Base-by-base conservation (phyloP, 345 rosid genomes). In the Chamaenerion angustifolium region DNA sequence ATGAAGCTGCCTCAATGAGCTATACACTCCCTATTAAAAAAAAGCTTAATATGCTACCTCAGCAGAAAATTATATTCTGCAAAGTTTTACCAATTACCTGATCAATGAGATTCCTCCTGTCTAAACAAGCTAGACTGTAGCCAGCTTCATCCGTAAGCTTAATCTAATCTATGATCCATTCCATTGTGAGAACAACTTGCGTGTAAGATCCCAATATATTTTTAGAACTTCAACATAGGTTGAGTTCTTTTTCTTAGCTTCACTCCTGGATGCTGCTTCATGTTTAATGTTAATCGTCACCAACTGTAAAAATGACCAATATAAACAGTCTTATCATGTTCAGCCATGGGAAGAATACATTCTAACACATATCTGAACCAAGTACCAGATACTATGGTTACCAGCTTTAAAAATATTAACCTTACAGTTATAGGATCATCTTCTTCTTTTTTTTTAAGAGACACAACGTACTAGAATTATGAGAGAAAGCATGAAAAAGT, bases 121-220 rank as follows among this genome's bases (percentile, higher is more conserved):
- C 67, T 56, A 92, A 70, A 64, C 54, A 52, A 13, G 95, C 93
- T 58, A 55, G 66, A 56, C 45, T 69, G 61, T 87, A 64, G 56
- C 68, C 59, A 45, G 58, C 52, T 54, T 84, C 82, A 65, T 92
- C 83, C 15, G 98, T 92, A 52, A 92, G 85, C 69, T 87, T 92
- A 70, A 92, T 87, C 61, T 83, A 93, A 74, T 92, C 89, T 35
- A 96, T 78, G 56, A 92, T 53, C 98, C 98, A 92, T 65, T 92
- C 96, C 98, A 92, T 87, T 10, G 98, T 92, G 48, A 92, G 95
- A 41, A 92, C 98, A 48, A 81, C 76, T 70, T 82, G 48, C 88
- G 75, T 6, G 96, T 87, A 50, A 73, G 49, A 12, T 77, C 73
- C 98, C 98, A 87, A 66, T 83, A 70, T 56, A 92, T 83, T 67